These are phyloP conservation scores for Mycena latifolia DNA, from an alignment of 768 basidiomycete genomes.

Conservation along the genomic window DNA sequence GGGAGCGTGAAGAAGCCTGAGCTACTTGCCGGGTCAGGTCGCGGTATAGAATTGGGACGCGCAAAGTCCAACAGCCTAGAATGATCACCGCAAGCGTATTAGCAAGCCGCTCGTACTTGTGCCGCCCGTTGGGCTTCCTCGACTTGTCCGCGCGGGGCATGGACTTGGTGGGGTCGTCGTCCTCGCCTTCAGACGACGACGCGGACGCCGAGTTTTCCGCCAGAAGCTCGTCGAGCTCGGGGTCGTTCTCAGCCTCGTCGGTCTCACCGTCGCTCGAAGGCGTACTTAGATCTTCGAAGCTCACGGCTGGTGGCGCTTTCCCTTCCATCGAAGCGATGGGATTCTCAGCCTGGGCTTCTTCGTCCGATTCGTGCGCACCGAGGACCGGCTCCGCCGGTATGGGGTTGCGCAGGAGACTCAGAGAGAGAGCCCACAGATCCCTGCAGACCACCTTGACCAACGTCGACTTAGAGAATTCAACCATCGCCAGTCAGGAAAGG, in stretches of 20 bases:
- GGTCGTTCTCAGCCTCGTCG: slow-evolving; percentile 43
- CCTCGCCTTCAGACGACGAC: slow-evolving; percentile 51
- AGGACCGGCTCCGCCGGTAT: slow-evolving; percentile 72
- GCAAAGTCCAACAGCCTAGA: slow-evolving; percentile 83
- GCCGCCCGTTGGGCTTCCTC: slow-evolving; percentile 27
- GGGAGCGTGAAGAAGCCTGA: neutral
- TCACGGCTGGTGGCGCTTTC: slow-evolving; percentile 7
- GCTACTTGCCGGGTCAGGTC: slow-evolving; percentile 78
- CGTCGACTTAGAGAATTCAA: neutral
- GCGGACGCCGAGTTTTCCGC: slow-evolving; percentile 56
- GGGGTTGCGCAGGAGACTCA: slow-evolving; percentile 71
- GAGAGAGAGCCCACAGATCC: slow-evolving; percentile 84
- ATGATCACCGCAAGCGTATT: slow-evolving; percentile 77
- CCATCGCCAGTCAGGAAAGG: neutral
- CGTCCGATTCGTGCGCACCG: slow-evolving; percentile 50
- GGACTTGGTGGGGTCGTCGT: slow-evolving; percentile 36
- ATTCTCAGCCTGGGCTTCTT: slow-evolving; percentile 28
- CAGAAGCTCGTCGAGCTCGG: slow-evolving; percentile 57
- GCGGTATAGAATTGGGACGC: slow-evolving; percentile 79
- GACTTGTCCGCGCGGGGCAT: slow-evolving; percentile 24
- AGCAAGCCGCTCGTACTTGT: slow-evolving; percentile 52
- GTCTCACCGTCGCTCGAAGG: slow-evolving; percentile 40
- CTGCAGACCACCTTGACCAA: slow-evolving; percentile 72
- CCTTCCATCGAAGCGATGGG: slow-evolving; percentile 14
- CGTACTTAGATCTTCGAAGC: slow-evolving; percentile 26